Evolutionary conservation across 257 asterid species (phyloP).

Genomic region (Agastache rugosa): DNA sequence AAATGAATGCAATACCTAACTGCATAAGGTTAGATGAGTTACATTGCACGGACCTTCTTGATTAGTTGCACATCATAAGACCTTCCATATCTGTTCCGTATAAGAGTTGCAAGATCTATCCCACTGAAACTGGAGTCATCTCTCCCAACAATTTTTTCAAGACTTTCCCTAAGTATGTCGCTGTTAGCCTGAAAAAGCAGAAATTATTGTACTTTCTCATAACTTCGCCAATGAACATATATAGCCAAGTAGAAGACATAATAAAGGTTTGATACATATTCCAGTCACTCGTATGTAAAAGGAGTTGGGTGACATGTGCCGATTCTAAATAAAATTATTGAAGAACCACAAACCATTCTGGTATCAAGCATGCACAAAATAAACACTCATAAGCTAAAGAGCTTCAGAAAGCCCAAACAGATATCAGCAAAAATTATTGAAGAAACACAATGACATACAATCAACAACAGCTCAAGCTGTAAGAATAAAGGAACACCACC

Average conservation of each 20-base stretch:
- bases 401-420: neutral
- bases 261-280: neutral
- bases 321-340: neutral
- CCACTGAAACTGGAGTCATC: conserved; percentile 95
- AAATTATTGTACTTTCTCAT: conserved; percentile 37
- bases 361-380: neutral
- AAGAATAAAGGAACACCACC: neutral
- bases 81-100: conserved; percentile 88
- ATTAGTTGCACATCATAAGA: conserved; percentile 95
- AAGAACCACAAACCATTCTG: neutral
- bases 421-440: neutral
- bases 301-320: neutral
- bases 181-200: conserved; percentile 60
- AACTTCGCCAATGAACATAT: conserved; percentile 6
- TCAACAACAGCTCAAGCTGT: neutral
- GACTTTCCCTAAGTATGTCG: conserved; percentile 66
- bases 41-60: conserved; percentile 66
- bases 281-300: neutral
- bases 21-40: conserved; percentile 6
- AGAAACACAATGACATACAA: neutral
- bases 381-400: neutral
- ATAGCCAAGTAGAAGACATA: neutral
- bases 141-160: conserved; percentile 77
- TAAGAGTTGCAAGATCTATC: conserved; percentile 88
- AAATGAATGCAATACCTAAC: conserved; percentile 7